Percentiles rank a stretch among this genome's conserved stretches.
These are phyloP conservation scores for Artomyces pyxidatus DNA, from an alignment of 768 basidiomycete species.

Conservation along the genomic window DNA sequence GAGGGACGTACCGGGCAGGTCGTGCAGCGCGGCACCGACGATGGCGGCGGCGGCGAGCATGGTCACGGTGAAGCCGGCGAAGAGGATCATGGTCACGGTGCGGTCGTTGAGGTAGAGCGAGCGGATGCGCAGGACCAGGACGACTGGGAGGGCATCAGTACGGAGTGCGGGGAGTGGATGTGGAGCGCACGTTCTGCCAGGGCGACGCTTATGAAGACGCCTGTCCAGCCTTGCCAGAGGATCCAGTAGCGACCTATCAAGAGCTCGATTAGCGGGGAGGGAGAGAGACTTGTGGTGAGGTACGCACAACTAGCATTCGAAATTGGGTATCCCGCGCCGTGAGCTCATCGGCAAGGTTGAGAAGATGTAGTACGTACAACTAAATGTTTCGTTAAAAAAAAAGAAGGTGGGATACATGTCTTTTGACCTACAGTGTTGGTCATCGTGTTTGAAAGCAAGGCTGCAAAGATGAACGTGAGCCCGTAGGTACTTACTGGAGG, in stretches of 20 bases:
- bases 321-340: not conserved
- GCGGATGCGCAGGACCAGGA: not conserved
- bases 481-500: not conserved
- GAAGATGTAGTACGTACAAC: not conserved
- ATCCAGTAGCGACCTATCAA: not conserved
- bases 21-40: not conserved
- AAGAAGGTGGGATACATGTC: not conserved
- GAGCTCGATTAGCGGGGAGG: not conserved
- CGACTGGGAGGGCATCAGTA: not conserved
- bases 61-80: not conserved
- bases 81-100: not conserved
- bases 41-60: not conserved
- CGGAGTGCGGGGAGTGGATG: not conserved
- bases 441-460: not conserved
- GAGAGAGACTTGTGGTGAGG: not conserved
- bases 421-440: not conserved
- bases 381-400: not conserved
- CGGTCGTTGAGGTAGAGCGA: not conserved
- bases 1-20: not conserved
- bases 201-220: not conserved
- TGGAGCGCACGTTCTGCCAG: not conserved
- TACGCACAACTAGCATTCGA: not conserved
- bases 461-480: not conserved
- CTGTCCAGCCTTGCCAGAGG: not conserved
- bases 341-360: not conserved